Base-by-base conservation (phyloP, 2,329 filamentous ascomycete genomes). In the Trichoderma gracile region DNA sequence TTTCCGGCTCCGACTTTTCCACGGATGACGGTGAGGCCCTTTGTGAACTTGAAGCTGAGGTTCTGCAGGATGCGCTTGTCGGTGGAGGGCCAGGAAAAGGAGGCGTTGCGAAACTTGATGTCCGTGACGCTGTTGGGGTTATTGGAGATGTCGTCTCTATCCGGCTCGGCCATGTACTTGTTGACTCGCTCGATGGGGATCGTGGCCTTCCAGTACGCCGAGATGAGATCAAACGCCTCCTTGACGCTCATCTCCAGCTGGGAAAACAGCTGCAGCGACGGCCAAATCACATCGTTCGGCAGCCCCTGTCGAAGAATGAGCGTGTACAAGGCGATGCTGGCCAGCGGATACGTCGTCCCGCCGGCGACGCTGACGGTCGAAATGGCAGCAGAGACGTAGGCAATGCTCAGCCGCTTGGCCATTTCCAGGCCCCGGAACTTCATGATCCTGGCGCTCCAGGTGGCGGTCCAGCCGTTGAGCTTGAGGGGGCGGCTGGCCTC, bases 141-240 rank as follows among this genome's bases (percentile, higher is more conserved):
- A 4, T 76, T 70, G 4, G 79, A 78, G 3, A 75, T 74, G 30
- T 84, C 81, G 33, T 86, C 84, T 69, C 92, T 92, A 71, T 97
- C 87, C 0, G 91, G 91, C 74, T 97, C 93, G 0, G 81, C 79
- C 91, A 97, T 96, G 77, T 96, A 97, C 23, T 85, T 83, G 71
- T 96, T 90, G 21, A 97, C 92, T 68, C 93, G 88, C 9, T 85
- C 86, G 67, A 96, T 86, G 0, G 93, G 90, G 19, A 97, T 89
- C n/a, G 85, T 88, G 0, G 92, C 91, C 70, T 96, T 96, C 68
- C 96, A 83, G 5, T 94, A 78, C 0, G 89, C 85, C 0, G 90
- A 92, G 49, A 96, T 87, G 10, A 96, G 78, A 33, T 85, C 81
- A 2, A 93, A 93, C 0, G 96, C 78, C 59, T 93, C 89, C 63